Base-by-base conservation (phyloP, 805 yeast species). In the Saccharomyces paradoxus region DNA sequence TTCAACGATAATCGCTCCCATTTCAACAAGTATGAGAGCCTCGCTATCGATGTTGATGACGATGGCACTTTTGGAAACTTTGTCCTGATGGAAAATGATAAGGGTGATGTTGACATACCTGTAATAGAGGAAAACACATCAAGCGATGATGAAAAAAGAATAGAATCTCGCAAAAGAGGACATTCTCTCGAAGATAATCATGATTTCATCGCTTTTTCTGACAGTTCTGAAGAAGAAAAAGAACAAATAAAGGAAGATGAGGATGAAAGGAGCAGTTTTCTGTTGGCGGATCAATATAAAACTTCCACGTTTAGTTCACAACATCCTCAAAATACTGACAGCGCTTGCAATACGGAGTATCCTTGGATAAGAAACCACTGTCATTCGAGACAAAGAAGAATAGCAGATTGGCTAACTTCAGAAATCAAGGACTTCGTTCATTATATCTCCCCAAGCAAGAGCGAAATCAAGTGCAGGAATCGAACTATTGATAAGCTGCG, bases 371-470 rank as follows among this genome's bases (percentile, higher is more conserved):
- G 82, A 53, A 81, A 84, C 58, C 87, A 83, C 58, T 90, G 87
- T 60, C 95, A 88, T 64, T 81, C 89, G 1, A 79, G 74, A 52
- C 90, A 87, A 65, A 77, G 78, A 60, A 92, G 87, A 62, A 82
- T 90, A 32, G 84, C 91, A 1, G 90, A 86, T 59, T 89, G 97
- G 94, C 76, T 92, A 37, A 86, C 94, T 4, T 75, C 79, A 72
- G 99, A 92, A 66, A 87, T 92, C 60, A 80, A 79, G 59, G 96
- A 89, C 64, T 92, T 89, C 67, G 86, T 88, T 24, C 80, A 81
- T 46, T 92, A 89, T 68, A 83, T 91, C 27, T 87, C 96, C 0
- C 98, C 98, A 1, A 82, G 92, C 0, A 79, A 75, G 47, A 79
- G 75, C 12, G 98, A 92, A 63, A 86, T 87, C 54, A 69, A 74